phyloP scores from a whole-genome alignment of 345 rosid species.

The Populus simonii region DNA sequence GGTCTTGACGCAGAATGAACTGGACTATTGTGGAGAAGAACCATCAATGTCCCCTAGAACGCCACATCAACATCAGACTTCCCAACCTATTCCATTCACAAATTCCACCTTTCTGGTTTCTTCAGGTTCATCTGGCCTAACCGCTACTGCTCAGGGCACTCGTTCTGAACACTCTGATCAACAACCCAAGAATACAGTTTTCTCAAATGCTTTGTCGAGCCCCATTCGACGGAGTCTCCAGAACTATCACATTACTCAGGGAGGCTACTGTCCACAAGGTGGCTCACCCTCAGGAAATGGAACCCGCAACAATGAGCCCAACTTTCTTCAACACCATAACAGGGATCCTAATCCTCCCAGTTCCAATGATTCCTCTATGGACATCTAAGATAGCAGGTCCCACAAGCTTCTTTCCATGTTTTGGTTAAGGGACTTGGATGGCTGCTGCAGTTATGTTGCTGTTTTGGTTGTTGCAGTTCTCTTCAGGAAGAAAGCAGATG shows the following conservation, averaged over 20 bases:
- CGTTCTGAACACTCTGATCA: conserved; percentile 65
- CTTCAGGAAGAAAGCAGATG: conserved; percentile 13
- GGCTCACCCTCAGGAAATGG: conserved; percentile 41
- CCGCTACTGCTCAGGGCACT: conserved; percentile 37
- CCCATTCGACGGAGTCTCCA: conserved; percentile 71
- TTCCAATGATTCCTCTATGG: conserved; percentile 85
- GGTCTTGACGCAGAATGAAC: conserved; percentile 55
- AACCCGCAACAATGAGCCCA: conserved; percentile 40
- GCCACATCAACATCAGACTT: conserved; percentile 44
- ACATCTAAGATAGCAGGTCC: conserved; percentile 34
- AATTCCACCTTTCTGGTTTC: conserved; percentile 43
- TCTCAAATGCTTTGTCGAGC: conserved; percentile 84
- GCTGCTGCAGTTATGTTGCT: conserved; percentile 13
- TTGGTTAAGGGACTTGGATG: conserved; percentile 8
- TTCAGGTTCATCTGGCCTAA: conserved; percentile 57
- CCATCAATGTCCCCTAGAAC: conserved; percentile 63
- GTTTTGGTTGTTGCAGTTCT: conserved; percentile 7
- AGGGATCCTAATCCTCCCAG: conserved; percentile 60
- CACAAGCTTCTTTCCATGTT: conserved; percentile 6
- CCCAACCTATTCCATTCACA: conserved; percentile 46
- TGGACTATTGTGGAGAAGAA: conserved; percentile 65
- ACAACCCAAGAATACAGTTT: conserved; percentile 68
- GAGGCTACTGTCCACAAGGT: conserved; percentile 46
- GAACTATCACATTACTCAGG: conserved; percentile 64
- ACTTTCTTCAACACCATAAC: conserved; percentile 46